Percentiles rank a stretch among this genome's conserved stretches.
Conservation (phyloP, 768 basidiomycete species). For the Calocera cornea region DNA sequence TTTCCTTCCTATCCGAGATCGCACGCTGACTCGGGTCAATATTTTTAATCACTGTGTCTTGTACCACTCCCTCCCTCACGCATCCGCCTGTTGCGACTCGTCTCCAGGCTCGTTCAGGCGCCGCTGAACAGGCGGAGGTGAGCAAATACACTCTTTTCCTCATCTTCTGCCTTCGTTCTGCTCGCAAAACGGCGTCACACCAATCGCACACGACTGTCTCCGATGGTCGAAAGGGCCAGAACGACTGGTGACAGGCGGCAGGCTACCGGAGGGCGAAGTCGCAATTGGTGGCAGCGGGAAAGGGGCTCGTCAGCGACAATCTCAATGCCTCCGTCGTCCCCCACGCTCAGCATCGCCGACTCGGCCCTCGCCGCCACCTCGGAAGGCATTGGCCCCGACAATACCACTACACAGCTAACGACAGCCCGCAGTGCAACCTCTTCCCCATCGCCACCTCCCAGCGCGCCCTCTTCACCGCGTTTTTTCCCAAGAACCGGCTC, state of each 20-base stretch:
- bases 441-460: not conserved
- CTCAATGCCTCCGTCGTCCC: slow-evolving; percentile 3
- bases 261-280: not conserved
- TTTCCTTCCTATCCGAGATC: not conserved
- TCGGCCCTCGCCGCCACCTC: not conserved
- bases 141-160: not conserved
- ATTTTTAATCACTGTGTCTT: not conserved
- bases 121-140: not conserved
- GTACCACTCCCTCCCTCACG: not conserved
- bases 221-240: not conserved
- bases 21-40: not conserved
- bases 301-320: not conserved
- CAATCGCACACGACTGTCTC: not conserved
- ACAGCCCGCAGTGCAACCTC: not conserved
- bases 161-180: not conserved
- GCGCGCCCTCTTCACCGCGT: not conserved
- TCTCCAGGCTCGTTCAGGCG: not conserved
- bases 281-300: slow-evolving; percentile 2
- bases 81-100: not conserved
- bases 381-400: not conserved
- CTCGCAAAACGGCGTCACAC: not conserved
- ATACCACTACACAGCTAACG: not conserved
- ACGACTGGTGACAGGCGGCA: not conserved
- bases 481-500: not conserved
- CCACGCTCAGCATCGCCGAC: not conserved